phyloP scores from a whole-genome alignment of 2,329 filamentous ascomycete species.

The Stachybotrys chlorohalonatus region DNA sequence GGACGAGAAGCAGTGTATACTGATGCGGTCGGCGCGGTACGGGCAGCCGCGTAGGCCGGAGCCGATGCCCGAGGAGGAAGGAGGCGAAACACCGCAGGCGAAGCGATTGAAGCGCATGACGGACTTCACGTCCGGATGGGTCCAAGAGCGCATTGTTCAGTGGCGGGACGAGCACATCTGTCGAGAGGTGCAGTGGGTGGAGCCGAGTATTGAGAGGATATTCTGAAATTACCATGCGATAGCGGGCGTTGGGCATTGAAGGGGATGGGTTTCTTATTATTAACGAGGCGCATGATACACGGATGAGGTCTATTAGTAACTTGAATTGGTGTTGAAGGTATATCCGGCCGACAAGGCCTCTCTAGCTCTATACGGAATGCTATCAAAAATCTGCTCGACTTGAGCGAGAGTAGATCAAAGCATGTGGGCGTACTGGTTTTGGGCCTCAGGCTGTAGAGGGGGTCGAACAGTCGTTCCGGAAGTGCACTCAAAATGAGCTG shows the following conservation, averaged over 20 bases:
- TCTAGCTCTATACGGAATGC: neutral
- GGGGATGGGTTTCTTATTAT: neutral
- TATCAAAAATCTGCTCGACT: no score
- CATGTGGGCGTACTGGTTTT: no score
- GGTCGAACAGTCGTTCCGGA: no score
- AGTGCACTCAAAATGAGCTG: no score
- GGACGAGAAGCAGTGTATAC: conserved; percentile 18
- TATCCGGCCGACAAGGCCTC: neutral
- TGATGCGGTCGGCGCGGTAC: conserved; percentile 17
- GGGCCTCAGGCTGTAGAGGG: no score
- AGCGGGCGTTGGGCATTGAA: neutral
- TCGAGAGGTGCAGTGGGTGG: conserved; percentile 20
- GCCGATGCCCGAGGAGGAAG: conserved; percentile 14
- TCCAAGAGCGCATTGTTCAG: conserved; percentile 13
- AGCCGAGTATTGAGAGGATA: conserved; percentile 19
- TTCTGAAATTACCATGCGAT: conserved; percentile 9
- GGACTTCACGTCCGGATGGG: conserved; percentile 21
- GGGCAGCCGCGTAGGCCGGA: conserved; percentile 13
- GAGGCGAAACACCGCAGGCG: conserved; percentile 10
- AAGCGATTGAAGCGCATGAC: conserved; percentile 13
- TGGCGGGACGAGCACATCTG: conserved; percentile 16
- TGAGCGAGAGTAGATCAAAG: no score
- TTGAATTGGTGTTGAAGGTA: neutral
- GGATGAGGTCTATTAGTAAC: neutral
- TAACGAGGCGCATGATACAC: neutral